A percentile compares a stretch with the other conserved stretches of the same genome.
phyloP scores from a whole-genome alignment of 495 filamentous ascomycete genomes.

The Talaromyces stipitatus region DNA sequence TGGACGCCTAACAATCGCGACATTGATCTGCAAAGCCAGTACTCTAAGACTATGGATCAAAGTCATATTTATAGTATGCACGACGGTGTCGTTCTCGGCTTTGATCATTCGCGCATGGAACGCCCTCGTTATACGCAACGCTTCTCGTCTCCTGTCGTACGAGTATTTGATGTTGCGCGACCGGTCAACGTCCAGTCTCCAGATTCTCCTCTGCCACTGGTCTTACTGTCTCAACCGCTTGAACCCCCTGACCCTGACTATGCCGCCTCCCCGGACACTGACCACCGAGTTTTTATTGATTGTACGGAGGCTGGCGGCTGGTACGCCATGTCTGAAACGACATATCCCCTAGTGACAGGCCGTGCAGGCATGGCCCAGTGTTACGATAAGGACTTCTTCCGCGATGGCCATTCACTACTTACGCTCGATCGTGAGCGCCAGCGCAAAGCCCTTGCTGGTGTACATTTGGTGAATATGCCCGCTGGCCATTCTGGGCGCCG shows the following conservation, averaged over 20 bases:
- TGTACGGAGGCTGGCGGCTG: conserved; percentile 77
- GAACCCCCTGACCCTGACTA: conserved; percentile 56
- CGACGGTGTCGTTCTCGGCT: conserved; percentile 79
- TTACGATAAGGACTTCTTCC: conserved; percentile 52
- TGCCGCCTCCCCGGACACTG: conserved; percentile 46
- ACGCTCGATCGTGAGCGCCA: conserved; percentile 35
- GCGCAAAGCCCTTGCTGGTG: conserved; percentile 44
- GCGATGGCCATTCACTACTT: conserved; percentile 30
- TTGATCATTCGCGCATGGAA: conserved; percentile 55
- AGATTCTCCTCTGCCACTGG: conserved; percentile 51
- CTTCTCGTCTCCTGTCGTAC: conserved; percentile 74
- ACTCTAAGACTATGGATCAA: conserved; percentile 70
- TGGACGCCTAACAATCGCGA: conserved; percentile 93
- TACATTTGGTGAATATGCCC: conserved; percentile 35
- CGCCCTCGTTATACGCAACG: conserved; percentile 56
- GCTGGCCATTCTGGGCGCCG: conserved; percentile 10
- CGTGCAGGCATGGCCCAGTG: conserved; percentile 57
- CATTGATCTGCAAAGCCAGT: conserved; percentile 76
- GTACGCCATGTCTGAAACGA: conserved; percentile 87
- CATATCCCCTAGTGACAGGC: conserved; percentile 74
- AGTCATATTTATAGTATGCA: conserved; percentile 83
- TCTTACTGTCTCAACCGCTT: conserved; percentile 79
- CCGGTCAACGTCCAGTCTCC: conserved; percentile 49
- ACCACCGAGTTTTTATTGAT: conserved; percentile 74
- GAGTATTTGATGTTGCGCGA: conserved; percentile 85